These are phyloP conservation scores for Aspergillus sp. DNA, from an alignment of 2,329 filamentous ascomycete species.

Conservation along the genomic window DNA sequence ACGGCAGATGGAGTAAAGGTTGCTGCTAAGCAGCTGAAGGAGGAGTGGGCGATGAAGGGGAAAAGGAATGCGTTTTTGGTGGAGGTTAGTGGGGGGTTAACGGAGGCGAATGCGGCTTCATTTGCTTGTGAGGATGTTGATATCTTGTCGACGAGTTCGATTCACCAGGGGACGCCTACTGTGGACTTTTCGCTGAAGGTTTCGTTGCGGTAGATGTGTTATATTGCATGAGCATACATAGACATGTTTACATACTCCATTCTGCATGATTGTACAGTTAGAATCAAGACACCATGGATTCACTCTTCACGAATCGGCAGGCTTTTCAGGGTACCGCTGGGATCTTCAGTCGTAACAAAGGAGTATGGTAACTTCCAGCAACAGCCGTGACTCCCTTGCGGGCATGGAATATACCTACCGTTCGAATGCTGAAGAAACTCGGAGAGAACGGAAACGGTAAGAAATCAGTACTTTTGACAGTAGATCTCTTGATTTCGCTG, in stretches of 20 bases:
- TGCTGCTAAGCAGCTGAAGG: slow-evolving; percentile 69
- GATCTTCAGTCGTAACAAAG: no score
- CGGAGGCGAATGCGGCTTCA: slow-evolving; percentile 69
- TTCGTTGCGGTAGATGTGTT: slow-evolving; percentile 22
- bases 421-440: no score
- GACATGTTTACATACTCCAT: background rate
- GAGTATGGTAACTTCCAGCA: no score
- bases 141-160: slow-evolving; percentile 91
- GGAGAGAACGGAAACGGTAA: no score
- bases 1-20: slow-evolving; percentile 67
- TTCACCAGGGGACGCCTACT: slow-evolving; percentile 90
- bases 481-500: no score
- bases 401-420: no score
- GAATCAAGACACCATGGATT: background rate
- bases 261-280: background rate
- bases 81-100: slow-evolving; percentile 88
- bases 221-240: background rate
- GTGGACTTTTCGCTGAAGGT: slow-evolving; percentile 97
- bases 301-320: no score
- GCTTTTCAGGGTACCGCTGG: no score
- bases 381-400: no score
- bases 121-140: slow-evolving; percentile 77
- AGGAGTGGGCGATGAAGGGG: slow-evolving; percentile 67
- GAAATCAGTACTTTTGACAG: no score
- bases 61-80: slow-evolving; percentile 56